A percentile compares a stretch with the other conserved stretches of the same genome.
phyloP scores from a whole-genome alignment of 2,329 filamentous ascomycete genomes.

The Diaporthe batatas region DNA sequence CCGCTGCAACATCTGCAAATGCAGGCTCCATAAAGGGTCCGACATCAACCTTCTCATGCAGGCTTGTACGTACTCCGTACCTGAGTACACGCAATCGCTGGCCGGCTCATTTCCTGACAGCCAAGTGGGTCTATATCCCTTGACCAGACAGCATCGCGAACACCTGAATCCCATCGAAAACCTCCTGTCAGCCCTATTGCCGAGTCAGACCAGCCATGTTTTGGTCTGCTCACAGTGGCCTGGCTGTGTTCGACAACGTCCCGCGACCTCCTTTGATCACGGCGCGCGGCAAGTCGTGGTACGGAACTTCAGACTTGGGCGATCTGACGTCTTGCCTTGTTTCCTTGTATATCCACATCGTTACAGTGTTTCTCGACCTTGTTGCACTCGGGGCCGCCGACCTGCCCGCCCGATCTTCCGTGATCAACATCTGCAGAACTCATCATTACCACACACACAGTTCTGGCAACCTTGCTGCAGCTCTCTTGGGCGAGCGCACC shows the following conservation, averaged over 20 bases:
- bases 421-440: conserved; percentile 6
- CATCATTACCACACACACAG: neutral
- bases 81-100: neutral
- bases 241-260: neutral
- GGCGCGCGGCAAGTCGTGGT: conserved; percentile 1
- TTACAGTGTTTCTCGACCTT: conserved; percentile 28
- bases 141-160: conserved; percentile 16
- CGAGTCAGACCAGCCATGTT: too few relatives aligned
- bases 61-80: too few relatives aligned
- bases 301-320: conserved; percentile 30
- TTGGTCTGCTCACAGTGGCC: neutral
- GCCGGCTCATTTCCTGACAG: conserved; percentile 13
- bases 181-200: conserved; percentile 12
- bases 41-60: neutral
- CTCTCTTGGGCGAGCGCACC: conserved; percentile 7
- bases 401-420: neutral
- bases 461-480: conserved; percentile 8
- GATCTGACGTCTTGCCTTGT: conserved; percentile 34
- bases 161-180: conserved; percentile 5
- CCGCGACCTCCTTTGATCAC: conserved; percentile 12
- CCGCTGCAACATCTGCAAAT: conserved; percentile 30
- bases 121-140: conserved; percentile 26
- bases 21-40: neutral
- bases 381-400: conserved; percentile 15
- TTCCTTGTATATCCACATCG: conserved; percentile 22